These are phyloP conservation scores for Irpex sp. DNA, from an alignment of 1,284 basidiomycete species.

Conservation along the genomic window DNA sequence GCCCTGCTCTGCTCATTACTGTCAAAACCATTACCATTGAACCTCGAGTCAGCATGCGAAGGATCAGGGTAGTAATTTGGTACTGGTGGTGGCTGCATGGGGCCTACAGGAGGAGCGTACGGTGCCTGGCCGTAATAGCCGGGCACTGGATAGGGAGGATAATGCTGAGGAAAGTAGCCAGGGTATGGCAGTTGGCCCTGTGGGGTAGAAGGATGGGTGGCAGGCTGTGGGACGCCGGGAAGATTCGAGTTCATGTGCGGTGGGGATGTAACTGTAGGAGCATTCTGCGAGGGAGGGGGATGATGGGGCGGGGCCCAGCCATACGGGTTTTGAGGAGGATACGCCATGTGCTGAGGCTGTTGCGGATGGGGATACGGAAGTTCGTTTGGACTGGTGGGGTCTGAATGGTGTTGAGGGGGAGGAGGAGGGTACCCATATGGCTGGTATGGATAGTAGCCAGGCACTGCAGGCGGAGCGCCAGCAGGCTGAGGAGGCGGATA, in stretches of 20 bases:
- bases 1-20: conserved; percentile 29
- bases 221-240: not conserved
- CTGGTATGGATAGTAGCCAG: conserved; percentile 37
- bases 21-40: conserved; percentile 17
- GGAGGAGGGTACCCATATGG: conserved; percentile 39
- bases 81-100: conserved; percentile 32
- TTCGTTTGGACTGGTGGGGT: conserved; percentile 34
- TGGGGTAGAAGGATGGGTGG: conserved; percentile 14
- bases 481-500: conserved; percentile 28
- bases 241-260: conserved; percentile 14
- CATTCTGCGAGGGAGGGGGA: conserved; percentile 31
- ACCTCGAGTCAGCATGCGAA: conserved; percentile 1
- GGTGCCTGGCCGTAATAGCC: conserved; percentile 41
- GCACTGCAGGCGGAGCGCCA: conserved; percentile 29
- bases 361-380: conserved; percentile 25
- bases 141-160: conserved; percentile 42
- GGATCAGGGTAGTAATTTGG: conserved; percentile 25
- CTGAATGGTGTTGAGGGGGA: conserved; percentile 28
- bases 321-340: conserved; percentile 25
- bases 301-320: conserved; percentile 31
- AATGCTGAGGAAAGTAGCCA: conserved; percentile 33
- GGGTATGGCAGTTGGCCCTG: conserved; percentile 32
- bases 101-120: conserved; percentile 11
- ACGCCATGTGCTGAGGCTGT: conserved; percentile 28
- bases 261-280: conserved; percentile 29